phyloP scores from a whole-genome alignment of 768 basidiomycete species.

The Termitomyces eurrhizus region DNA sequence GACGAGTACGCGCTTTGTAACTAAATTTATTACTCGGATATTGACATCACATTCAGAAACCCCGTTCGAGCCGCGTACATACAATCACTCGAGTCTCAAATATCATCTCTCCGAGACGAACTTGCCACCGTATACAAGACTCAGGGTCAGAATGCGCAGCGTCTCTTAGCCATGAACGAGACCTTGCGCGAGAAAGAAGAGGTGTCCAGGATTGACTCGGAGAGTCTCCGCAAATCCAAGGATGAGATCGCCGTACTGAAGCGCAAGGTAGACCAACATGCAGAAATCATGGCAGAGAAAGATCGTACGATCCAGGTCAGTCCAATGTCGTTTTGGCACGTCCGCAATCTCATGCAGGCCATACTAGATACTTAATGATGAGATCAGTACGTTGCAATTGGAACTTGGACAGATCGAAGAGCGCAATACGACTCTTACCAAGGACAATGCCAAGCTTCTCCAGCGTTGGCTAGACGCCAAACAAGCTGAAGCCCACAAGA shows the following conservation, averaged over 20 bases:
- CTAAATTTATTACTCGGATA: conserved; percentile 10
- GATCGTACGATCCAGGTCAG: conserved; percentile 85
- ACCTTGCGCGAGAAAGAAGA: conserved; percentile 94
- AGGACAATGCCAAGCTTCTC: conserved; percentile 92
- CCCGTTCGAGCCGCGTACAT: conserved; percentile 87
- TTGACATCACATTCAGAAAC: conserved; percentile 46
- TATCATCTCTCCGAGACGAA: conserved; percentile 88
- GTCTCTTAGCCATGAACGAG: conserved; percentile 91
- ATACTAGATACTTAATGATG: conserved; percentile 84
- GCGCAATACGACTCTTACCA: conserved; percentile 79
- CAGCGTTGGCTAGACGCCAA: conserved; percentile 98
- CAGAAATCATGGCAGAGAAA: conserved; percentile 84
- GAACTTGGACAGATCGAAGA: conserved; percentile 89
- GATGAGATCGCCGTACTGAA: conserved; percentile 71
- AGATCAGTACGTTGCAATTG: conserved; percentile 87
- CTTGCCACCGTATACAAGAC: conserved; percentile 94
- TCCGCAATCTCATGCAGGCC: not conserved
- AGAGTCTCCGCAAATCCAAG: conserved; percentile 69
- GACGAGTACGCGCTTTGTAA: conserved; percentile 56
- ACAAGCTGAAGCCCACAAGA: conserved; percentile 86
- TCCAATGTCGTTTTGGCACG: conserved; percentile 15
- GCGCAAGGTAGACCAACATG: conserved; percentile 79
- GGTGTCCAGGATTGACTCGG: conserved; percentile 72
- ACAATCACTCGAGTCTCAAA: conserved; percentile 88
- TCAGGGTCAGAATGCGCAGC: conserved; percentile 93